Conservation (phyloP, 805 yeast genomes). For the Spathaspora sp. region DNA sequence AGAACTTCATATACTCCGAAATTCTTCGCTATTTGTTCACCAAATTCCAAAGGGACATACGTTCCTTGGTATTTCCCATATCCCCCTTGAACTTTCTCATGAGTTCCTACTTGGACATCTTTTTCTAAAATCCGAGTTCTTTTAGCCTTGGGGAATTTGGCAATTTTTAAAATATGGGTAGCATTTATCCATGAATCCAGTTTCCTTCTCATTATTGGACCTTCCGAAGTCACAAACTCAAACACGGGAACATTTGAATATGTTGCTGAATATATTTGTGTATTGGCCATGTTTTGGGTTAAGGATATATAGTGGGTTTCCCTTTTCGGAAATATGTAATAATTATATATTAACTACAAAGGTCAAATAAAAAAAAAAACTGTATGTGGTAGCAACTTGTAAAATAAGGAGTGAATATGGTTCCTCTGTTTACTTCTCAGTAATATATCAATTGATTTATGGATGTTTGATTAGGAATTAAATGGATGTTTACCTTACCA, state of each 20-base stretch:
- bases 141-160: slow-evolving; percentile 62
- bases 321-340: background rate
- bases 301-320: too few relatives aligned
- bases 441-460: background rate
- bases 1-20: slow-evolving; percentile 51
- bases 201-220: slow-evolving; percentile 67
- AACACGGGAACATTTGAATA: slow-evolving; percentile 71
- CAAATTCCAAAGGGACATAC: slow-evolving; percentile 40
- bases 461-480: background rate
- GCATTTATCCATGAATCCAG: slow-evolving; percentile 67
- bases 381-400: too few relatives aligned
- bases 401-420: too few relatives aligned
- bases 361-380: too few relatives aligned
- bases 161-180: slow-evolving; percentile 66
- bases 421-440: background rate
- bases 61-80: slow-evolving; percentile 64
- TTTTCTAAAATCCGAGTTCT: slow-evolving; percentile 61
- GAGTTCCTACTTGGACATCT: slow-evolving; percentile 60
- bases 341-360: too few relatives aligned
- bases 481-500: background rate
- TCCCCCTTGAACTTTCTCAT: slow-evolving; percentile 72
- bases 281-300: slow-evolving; percentile 9
- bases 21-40: slow-evolving; percentile 34
- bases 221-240: slow-evolving; percentile 65
- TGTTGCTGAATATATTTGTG: slow-evolving; percentile 63